These are phyloP conservation scores for Penicillium paradoxum DNA, from an alignment of 495 filamentous ascomycete genomes.

Conservation along the genomic window DNA sequence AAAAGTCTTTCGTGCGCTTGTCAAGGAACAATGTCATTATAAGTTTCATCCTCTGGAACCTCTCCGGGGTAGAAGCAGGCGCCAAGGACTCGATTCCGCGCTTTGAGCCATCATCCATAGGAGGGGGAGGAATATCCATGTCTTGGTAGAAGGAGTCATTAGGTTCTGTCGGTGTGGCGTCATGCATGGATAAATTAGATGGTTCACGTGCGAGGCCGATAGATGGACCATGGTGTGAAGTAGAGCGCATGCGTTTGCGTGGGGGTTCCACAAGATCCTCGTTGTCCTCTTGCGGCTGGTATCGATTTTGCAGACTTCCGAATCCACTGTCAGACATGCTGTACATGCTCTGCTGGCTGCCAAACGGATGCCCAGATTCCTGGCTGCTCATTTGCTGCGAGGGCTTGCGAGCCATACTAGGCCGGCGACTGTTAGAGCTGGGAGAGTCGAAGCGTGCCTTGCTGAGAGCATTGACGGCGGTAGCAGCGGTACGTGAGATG, in stretches of 20 bases:
- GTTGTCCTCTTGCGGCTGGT: conserved; percentile 44
- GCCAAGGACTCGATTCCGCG: conserved; percentile 66
- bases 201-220: conserved; percentile 35
- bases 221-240: conserved; percentile 44
- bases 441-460: conserved; percentile 92
- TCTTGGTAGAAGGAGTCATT: conserved; percentile 79
- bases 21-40: conserved; percentile 88
- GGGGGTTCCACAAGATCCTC: conserved; percentile 71
- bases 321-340: conserved; percentile 64
- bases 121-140: conserved; percentile 43
- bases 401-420: conserved; percentile 44
- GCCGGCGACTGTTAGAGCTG: conserved; percentile 44
- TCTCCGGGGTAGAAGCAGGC: conserved; percentile 57
- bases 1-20: conserved; percentile 56
- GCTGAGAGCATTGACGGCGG: conserved; percentile 89
- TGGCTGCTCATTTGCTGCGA: conserved; percentile 63
- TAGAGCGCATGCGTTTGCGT: conserved; percentile 67
- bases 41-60: conserved; percentile 68
- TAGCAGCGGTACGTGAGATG: conserved; percentile 87
- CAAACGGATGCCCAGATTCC: conserved; percentile 50
- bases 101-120: conserved; percentile 49
- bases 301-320: conserved; percentile 42
- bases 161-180: conserved; percentile 75
- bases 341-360: conserved; percentile 65
- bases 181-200: conserved; percentile 40